Evolutionary conservation across 2,329 filamentous ascomycete genomes (phyloP), one percentile per base, ranked within the genome.

Genomic region (Diaporthe sp.): DNA sequence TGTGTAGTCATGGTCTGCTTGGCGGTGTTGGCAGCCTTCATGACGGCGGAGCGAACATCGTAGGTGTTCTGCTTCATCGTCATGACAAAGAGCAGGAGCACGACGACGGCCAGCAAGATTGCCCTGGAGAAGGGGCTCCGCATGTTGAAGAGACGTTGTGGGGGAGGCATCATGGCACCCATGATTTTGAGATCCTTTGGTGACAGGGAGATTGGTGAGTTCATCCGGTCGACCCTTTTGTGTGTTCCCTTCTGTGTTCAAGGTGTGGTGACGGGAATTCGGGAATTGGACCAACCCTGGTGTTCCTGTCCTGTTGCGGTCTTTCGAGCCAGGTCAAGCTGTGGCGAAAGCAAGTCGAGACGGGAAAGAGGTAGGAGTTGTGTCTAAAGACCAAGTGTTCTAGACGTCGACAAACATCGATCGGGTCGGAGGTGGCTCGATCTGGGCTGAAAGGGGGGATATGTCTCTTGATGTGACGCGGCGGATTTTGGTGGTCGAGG

Each of bases 121-220:
- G 84, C 86, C 81, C 85, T 83, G 55, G 83, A 82, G 72, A 88
- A 84, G 5, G 86, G 85, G 77, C 86, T 88, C 76, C 87, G 84
- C 86, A 88, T 87, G 77, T 80, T 87, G 81, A 87, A 82, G 76
- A 86, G 82, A 77, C 83, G 86, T 77, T 85, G 82, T 73, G 78
- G 75, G 44, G 72, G 74, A 70, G 74, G 71, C 71, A 75, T 75
- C 71, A 73, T 75, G 59, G 72, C 74, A 75, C 74, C 74, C 74
- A 75, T 75, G 61, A 74, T 75, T 74, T 75, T 75, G 59, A 75
- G 59, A 32, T 75, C 74, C 66, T 75, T 75, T 58, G 74, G 42
- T 51, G 74, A 65, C 30, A 75, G 71, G 59, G 71, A 72, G 30
- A 71, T 32, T 71, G 74, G 74, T 53, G 74, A 75, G 71, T 75